A percentile compares a stretch with the other conserved stretches of the same genome.
These are phyloP conservation scores for Kalmusia sp. DNA, from an alignment of 2,329 filamentous ascomycete species.

Conservation along the genomic window DNA sequence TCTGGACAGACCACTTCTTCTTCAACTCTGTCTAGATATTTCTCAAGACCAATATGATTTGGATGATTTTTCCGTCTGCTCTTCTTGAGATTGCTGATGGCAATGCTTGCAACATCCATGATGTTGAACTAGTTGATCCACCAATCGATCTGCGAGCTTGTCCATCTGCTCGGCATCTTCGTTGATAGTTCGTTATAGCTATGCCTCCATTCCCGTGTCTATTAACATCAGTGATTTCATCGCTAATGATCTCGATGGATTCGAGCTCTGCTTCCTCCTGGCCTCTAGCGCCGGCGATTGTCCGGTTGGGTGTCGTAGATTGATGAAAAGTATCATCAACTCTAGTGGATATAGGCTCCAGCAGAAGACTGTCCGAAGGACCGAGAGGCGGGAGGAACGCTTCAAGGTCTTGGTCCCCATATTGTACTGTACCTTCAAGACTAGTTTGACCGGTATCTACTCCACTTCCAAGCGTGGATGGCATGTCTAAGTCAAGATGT, in stretches of 20 bases:
- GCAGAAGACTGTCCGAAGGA: background rate
- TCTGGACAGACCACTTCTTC: background rate
- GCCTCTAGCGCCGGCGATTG: background rate
- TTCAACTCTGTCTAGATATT: background rate
- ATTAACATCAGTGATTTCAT: background rate
- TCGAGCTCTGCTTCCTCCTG: background rate
- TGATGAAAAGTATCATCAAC: background rate
- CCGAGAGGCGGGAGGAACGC: background rate
- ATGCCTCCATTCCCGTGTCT: background rate
- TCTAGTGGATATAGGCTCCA: background rate
- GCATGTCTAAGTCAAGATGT: background rate
- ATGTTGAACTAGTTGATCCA: constrained; percentile 3
- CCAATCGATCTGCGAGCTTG: constrained; percentile 1
- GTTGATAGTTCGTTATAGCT: constrained; percentile 1
- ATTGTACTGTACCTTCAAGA: background rate
- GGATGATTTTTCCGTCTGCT: background rate
- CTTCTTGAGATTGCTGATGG: background rate
- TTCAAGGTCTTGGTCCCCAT: background rate
- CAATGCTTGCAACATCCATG: background rate
- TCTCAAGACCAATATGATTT: constrained; percentile 1
- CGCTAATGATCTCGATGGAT: background rate
- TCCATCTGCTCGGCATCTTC: background rate
- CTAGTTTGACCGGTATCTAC: background rate
- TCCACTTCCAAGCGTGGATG: constrained; percentile 1
- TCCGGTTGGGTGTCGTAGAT: background rate